A percentile compares a stretch with the other conserved stretches of the same genome.
Evolutionary conservation across 2,329 filamentous ascomycete species (phyloP).

Genomic region (Emergomyces orientalis): DNA sequence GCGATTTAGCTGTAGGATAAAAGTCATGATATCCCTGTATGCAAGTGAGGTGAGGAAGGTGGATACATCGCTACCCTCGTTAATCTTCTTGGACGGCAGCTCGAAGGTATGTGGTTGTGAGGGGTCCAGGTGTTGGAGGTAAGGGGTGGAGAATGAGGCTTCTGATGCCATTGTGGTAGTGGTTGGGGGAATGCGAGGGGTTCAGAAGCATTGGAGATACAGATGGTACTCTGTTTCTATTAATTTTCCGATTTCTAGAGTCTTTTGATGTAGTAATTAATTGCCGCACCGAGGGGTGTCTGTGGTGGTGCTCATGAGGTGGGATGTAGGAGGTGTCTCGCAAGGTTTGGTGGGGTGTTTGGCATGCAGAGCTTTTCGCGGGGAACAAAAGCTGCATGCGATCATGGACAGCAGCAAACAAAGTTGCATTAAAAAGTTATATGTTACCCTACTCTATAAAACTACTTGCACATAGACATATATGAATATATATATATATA

Average conservation of each 20-base stretch:
- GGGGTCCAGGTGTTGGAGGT: conserved; percentile 41
- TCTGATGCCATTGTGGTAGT: background rate
- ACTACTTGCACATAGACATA: too few relatives aligned
- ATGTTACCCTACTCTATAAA: too few relatives aligned
- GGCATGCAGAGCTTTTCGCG: too few relatives aligned
- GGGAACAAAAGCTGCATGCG: background rate
- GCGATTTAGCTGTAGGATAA: conserved; percentile 82
- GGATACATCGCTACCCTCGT: conserved; percentile 71
- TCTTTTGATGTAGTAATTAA: background rate
- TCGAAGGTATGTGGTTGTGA: conserved; percentile 49
- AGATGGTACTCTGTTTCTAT: background rate
- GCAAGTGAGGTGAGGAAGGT: conserved; percentile 72
- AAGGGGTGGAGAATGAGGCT: conserved; percentile 19
- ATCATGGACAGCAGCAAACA: background rate
- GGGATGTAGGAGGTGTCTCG: background rate
- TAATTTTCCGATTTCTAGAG: background rate
- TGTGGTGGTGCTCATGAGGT: too few relatives aligned
- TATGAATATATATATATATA: too few relatives aligned
- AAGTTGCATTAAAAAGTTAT: too few relatives aligned
- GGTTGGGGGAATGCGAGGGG: background rate
- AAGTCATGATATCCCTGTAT: conserved; percentile 78
- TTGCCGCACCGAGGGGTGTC: background rate
- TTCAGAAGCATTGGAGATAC: background rate
- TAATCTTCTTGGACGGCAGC: conserved; percentile 67
- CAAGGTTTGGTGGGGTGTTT: background rate